phyloP scores from a whole-genome alignment of 2,329 filamentous ascomycete genomes.

The Paracorniculantispora psalliotae region DNA sequence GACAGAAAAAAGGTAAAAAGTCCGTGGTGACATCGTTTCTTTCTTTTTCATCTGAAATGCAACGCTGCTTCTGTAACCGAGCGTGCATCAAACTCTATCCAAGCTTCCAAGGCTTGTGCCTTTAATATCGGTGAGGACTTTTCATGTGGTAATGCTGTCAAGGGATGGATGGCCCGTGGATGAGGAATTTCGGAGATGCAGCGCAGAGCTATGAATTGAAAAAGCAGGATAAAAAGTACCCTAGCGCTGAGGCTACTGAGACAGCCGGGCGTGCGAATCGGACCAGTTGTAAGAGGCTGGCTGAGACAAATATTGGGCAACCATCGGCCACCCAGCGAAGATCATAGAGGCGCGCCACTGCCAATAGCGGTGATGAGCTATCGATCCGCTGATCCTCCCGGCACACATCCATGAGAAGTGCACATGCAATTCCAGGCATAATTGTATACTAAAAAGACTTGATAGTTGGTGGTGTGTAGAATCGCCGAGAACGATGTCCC shows the following conservation, averaged over 20 bases:
- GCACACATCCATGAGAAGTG: background rate
- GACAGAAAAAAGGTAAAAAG: background rate
- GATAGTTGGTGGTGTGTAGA: background rate
- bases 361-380: background rate
- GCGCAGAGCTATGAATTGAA: background rate
- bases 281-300: background rate
- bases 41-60: background rate
- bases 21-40: background rate
- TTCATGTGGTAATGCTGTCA: background rate
- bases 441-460: no score
- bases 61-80: background rate
- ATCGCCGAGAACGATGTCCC: background rate
- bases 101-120: no score
- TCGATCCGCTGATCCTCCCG: background rate
- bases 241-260: background rate
- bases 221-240: no score
- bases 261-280: background rate
- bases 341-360: background rate
- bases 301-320: slow-evolving; percentile 7
- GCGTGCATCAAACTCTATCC: background rate
- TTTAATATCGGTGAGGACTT: background rate
- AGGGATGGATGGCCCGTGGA: background rate
- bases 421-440: background rate
- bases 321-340: background rate
- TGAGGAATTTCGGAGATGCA: background rate